Base-by-base conservation (phyloP, 306 rosid genomes). In the Pyrus communis region DNA sequence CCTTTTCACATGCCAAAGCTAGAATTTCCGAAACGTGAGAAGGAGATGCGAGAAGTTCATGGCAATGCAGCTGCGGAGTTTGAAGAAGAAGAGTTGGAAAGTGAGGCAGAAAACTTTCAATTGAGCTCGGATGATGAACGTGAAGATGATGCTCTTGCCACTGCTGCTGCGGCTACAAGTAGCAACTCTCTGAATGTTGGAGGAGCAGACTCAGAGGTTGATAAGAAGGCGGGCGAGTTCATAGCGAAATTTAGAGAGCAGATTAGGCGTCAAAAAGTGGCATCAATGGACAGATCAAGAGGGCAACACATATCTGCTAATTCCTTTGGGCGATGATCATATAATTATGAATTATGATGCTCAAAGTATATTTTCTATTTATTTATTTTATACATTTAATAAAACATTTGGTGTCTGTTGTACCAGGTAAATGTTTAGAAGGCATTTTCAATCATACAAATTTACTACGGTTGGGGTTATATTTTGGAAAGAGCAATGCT, bases 171-270 rank as follows among this genome's bases (percentile, higher is more conserved):
- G 45, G 79, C 35, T 31, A 31, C 76, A 30, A 74, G 79, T 40
- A 88, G 77, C 46, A 88, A 77, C 54, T 69, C 74, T 69, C 80
- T 80, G 38, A 72, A 79, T 61, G 86, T 86, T 79, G 84, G 88
- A 43, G 92, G 80, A 55, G 64, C 85, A 23, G 96, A 91, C 80
- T 82, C 93, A 49, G 66, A 92, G 88, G 99, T 96, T 49, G 99
- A 93, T 64, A 92, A 91, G 93, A 96, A 92, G 87, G 99, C 97
- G 9, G 90, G 93, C 28, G 97, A 89, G 81, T 96, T 96, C 77
- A 96, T 96, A 76, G 99, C 97, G 22, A 96, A 86, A 85, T 96
- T 96, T 79, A 86, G 93, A 83, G 94, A 90, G 25, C 98, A 92
- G 77, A 93, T 96, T 73, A 88, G 90, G 86, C 98, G 91, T 76